Conservation (phyloP, 2,329 filamentous ascomycete species). For the Pseudogymnoascus sp. region DNA sequence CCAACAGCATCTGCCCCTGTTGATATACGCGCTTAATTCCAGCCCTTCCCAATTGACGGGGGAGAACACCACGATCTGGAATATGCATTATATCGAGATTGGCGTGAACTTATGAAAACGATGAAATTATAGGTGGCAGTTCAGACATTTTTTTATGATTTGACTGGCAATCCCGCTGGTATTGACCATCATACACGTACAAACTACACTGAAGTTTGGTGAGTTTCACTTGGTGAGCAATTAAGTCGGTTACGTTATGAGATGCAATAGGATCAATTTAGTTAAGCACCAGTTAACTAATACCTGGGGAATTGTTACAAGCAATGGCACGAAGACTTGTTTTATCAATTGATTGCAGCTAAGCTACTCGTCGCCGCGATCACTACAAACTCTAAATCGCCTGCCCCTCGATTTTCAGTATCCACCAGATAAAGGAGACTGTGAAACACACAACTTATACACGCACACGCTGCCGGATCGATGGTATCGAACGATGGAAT, state of each 20-base stretch:
- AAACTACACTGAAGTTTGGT: neutral
- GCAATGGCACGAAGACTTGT: neutral
- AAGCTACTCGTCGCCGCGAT: neutral
- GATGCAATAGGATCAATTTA: neutral
- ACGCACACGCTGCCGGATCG: constrained; percentile 7
- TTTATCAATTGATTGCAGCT: constrained; percentile 7
- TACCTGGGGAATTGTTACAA: neutral
- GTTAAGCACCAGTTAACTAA: neutral
- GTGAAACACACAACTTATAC: constrained; percentile 8
- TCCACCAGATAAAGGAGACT: neutral
- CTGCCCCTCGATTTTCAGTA: neutral
- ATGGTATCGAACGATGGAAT: constrained; percentile 6
- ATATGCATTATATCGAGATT: no score
- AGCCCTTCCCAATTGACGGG: neutral
- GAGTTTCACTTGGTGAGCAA: neutral
- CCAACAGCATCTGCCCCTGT: neutral
- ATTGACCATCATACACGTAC: neutral
- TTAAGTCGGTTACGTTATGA: neutral
- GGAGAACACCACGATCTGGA: no score
- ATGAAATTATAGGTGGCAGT: neutral
- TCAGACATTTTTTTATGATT: neutral
- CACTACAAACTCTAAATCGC: constrained; percentile 4
- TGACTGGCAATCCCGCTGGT: neutral
- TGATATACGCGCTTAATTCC: neutral
- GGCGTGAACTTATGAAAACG: no score